phyloP scores from a whole-genome alignment of 2,329 filamentous ascomycete genomes.

The Ustilaginoidea virens region DNA sequence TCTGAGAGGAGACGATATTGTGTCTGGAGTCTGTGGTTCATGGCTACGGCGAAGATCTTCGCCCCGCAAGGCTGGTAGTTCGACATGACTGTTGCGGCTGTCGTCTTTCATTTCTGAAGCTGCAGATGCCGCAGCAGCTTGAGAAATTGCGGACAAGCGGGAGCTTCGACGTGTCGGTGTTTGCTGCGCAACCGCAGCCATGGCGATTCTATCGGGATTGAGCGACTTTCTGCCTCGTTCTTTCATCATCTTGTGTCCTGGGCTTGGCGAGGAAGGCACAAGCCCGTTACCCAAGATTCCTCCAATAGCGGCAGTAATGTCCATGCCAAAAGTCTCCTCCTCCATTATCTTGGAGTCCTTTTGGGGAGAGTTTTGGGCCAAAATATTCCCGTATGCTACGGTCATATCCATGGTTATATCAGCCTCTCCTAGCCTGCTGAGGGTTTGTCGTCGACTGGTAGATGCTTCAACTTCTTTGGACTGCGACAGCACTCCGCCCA shows the following conservation, averaged over 20 bases:
- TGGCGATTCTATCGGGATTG: conserved; percentile 22
- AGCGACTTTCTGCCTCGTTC: conserved; percentile 37
- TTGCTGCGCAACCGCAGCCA: conserved; percentile 11
- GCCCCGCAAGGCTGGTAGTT: conserved; percentile 34
- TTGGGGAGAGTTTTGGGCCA: conserved; percentile 13
- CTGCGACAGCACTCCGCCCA: conserved; percentile 36
- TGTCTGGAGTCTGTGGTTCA: conserved; percentile 15
- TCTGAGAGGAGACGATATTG: conserved; percentile 5
- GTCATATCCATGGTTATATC: conserved; percentile 38
- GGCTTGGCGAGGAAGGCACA: conserved; percentile 14
- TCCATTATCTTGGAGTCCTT: conserved; percentile 16
- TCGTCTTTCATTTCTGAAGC: conserved; percentile 33
- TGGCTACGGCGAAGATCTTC: conserved; percentile 33
- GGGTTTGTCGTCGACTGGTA: conserved; percentile 10
- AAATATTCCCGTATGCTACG: conserved; percentile 37
- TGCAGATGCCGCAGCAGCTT: conserved; percentile 15
- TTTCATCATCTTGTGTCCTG: conserved; percentile 42
- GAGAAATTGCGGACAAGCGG: conserved; percentile 6
- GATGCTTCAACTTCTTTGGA: conserved; percentile 12
- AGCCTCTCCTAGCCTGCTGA: conserved; percentile 16
- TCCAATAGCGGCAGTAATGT: conserved; percentile 49
- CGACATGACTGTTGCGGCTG: too few species aligned
- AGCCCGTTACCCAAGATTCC: conserved; percentile 35
- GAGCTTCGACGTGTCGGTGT: conserved; percentile 8
- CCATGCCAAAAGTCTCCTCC: conserved; percentile 43